A percentile compares a stretch with the other conserved stretches of the same genome.
phyloP scores from a whole-genome alignment of 2,329 filamentous ascomycete genomes.

The Niveomyces coronatus region DNA sequence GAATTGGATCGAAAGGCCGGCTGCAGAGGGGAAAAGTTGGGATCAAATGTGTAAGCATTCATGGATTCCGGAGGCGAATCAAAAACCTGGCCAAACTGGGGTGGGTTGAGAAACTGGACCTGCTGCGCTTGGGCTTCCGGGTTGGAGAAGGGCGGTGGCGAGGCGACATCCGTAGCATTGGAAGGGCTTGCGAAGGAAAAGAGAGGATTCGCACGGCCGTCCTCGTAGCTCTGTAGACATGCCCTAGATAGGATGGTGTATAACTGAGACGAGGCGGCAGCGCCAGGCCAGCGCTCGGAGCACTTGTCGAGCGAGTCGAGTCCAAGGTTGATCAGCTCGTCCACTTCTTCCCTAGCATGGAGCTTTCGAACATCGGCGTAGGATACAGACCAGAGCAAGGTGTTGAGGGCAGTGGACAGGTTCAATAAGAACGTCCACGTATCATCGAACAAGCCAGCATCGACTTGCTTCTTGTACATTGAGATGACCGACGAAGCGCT shows the following conservation, averaged over 20 bases:
- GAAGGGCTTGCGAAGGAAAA: constrained; percentile 26
- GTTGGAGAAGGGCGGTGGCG: constrained; percentile 20
- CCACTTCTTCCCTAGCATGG: constrained; percentile 65
- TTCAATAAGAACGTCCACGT: constrained; percentile 90
- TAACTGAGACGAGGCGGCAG: constrained; percentile 70
- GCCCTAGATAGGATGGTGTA: constrained; percentile 80
- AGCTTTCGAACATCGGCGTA: constrained; percentile 71
- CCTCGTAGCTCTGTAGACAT: constrained; percentile 80
- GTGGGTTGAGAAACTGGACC: constrained; percentile 34
- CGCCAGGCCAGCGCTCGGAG: constrained; percentile 85
- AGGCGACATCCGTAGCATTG: constrained; percentile 21
- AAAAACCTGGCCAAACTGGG: constrained; percentile 50
- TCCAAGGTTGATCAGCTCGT: constrained; percentile 61
- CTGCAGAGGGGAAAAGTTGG: constrained; percentile 32
- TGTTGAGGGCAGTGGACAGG: constrained; percentile 86
- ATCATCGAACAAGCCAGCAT: constrained; percentile 65
- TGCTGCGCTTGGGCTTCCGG: constrained; percentile 22
- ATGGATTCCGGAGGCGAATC: constrained; percentile 45
- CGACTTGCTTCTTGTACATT: constrained; percentile 70
- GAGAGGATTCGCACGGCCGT: constrained; percentile 14
- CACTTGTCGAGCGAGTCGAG: constrained; percentile 72
- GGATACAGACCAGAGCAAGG: constrained; percentile 82
- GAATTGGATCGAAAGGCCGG: constrained; percentile 56
- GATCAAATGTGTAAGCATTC: constrained; percentile 34
- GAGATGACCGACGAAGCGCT: constrained; percentile 74